These are phyloP conservation scores for Pyrenochaeta sp. DNA, from an alignment of 2,329 filamentous ascomycete genomes.

Conservation along the genomic window DNA sequence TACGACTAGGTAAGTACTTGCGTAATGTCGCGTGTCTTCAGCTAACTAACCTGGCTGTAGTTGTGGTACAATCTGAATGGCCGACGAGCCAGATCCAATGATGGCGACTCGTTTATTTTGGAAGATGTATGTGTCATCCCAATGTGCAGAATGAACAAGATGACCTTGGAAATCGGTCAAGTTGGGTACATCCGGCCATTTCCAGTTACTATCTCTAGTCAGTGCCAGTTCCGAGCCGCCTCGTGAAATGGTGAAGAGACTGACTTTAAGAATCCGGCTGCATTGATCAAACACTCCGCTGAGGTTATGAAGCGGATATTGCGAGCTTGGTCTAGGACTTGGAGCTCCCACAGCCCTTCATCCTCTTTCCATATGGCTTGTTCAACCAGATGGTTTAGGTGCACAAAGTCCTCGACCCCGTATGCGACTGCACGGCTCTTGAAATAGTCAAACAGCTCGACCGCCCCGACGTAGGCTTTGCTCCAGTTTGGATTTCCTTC, in stretches of 20 bases:
- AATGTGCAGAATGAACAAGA: conserved; percentile 12
- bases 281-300: no score
- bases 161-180: conserved; percentile 12
- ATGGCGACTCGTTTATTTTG: conserved; percentile 6
- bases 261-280: neutral
- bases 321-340: neutral
- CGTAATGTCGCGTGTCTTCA: neutral
- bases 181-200: conserved; percentile 28
- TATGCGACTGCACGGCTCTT: conserved; percentile 40
- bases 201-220: conserved; percentile 35
- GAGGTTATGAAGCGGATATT: no score
- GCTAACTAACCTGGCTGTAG: conserved; percentile 1
- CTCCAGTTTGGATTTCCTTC: conserved; percentile 52
- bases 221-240: no score
- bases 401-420: neutral
- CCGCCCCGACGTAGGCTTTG: conserved; percentile 48
- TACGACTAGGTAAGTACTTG: neutral
- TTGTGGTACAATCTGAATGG: conserved; percentile 11
- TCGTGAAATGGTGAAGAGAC: no score
- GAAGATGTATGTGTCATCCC: conserved; percentile 7
- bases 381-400: neutral
- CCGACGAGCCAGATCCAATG: conserved; percentile 6
- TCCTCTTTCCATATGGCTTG: conserved; percentile 1
- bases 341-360: neutral
- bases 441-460: conserved; percentile 57